phyloP scores from a whole-genome alignment of 2,329 filamentous ascomycete species.

The Plenodomus biglobosus region DNA sequence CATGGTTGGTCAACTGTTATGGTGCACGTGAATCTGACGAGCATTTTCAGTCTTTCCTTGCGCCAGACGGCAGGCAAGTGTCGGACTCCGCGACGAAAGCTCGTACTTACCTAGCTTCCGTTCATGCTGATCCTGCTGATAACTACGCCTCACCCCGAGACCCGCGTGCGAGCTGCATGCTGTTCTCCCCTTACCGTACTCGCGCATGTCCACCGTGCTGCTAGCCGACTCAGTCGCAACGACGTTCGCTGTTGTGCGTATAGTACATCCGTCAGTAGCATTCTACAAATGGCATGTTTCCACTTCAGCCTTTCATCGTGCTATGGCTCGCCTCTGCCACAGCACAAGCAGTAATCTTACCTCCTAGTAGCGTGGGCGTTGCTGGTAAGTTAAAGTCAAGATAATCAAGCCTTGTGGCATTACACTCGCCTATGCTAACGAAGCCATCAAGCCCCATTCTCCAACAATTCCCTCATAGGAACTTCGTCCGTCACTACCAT shows the following conservation, averaged over 20 bases:
- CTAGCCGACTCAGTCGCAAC: conserved; percentile 18
- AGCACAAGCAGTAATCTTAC: conserved; percentile 23
- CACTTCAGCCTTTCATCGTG: conserved; percentile 10
- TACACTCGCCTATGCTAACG: conserved; percentile 32
- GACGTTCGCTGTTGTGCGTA: conserved; percentile 22
- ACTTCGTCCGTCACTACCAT: background rate
- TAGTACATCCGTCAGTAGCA: conserved; percentile 23
- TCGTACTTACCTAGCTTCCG: conserved; percentile 15
- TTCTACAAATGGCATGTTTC: conserved; percentile 21
- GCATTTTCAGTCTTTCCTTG: background rate
- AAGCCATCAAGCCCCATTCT: conserved; percentile 33
- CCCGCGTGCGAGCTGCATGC: conserved; percentile 15
- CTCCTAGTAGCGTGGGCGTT: conserved; percentile 19
- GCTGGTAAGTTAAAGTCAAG: conserved; percentile 33
- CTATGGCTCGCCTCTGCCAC: conserved; percentile 19
- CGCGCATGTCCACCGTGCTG: conserved; percentile 13
- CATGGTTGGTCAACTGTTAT: background rate
- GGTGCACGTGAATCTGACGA: background rate
- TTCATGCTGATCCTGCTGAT: conserved; percentile 15
- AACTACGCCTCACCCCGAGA: conserved; percentile 9
- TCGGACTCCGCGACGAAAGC: conserved; percentile 15
- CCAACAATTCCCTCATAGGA: conserved; percentile 22
- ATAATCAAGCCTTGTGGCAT: conserved; percentile 13
- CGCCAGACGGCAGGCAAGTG: conserved; percentile 1
- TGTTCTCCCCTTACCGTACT: conserved; percentile 26